Evolutionary conservation across 805 yeast genomes (phyloP), one percentile per base, ranked within the genome.

Genomic region (Saccharomycopsis guyanensis): DNA sequence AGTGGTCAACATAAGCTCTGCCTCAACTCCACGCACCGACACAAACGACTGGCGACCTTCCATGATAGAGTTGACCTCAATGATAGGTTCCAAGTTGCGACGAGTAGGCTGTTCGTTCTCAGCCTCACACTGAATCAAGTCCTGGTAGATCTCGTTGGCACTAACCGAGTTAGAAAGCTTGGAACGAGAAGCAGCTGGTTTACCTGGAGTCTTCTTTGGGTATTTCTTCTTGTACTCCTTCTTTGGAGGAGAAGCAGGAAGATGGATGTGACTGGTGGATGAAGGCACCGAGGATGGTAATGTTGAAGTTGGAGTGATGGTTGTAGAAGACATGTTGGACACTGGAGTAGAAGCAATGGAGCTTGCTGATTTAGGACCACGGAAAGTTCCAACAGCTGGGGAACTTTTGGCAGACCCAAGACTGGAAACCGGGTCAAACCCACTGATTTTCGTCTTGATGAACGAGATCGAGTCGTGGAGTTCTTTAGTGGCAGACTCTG

Each of bases 21-120:
- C 51, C 38, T 48, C 51, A 18, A 48, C 42, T n/a, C 51, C 51
- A 8, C n/a, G n/a, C n/a, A n/a, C n/a, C n/a, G 25, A 31, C 10
- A 47, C 22, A n/a, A 34, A 31, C 8, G 48, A 43, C n/a, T 37
- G 35, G 29, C 29, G 6, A 15, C 49, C 39, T 20, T 49, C 49
- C 33, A 31, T 32, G 12, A 49, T 39, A 2, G 52, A 49, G 13
- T 41, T 35, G 24, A 49, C 52, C 29, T 49, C 52, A 27, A 45
- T 25, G 20, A 49, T 49, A 10, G 52, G 52, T 19, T 49, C 52
- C 29, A 49, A 41, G 18, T 40, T 5, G 29, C 6, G 10, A 25
- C 29, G 29, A 6, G 29, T 7, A n/a, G n/a, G 13, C 12, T 27
- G 8, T 27, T 27, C 13, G 19, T 33, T 33, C 19, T 33, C 45